A percentile compares a stretch with the other conserved stretches of the same genome.
These are phyloP conservation scores for Hypoxylon trugodes DNA, from an alignment of 495 filamentous ascomycete genomes.

Conservation along the genomic window DNA sequence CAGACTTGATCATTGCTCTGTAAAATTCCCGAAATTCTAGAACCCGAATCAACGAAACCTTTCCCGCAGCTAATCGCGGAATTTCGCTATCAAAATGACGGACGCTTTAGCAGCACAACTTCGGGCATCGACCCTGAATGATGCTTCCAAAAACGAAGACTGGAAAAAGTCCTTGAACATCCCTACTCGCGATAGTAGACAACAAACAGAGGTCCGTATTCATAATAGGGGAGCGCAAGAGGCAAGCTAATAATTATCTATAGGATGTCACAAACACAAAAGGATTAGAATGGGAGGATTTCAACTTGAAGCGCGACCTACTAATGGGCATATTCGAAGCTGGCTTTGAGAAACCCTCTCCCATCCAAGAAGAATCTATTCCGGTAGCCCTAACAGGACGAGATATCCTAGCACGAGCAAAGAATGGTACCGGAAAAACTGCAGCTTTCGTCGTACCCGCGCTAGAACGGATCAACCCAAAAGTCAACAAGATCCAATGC, in stretches of 20 bases:
- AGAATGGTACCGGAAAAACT: constrained; percentile 98
- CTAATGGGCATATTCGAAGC: constrained; percentile 99
- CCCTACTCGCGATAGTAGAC: constrained; percentile 83
- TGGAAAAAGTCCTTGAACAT: constrained; percentile 83
- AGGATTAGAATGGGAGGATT: constrained; percentile 96
- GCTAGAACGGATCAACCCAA: constrained; percentile 93
- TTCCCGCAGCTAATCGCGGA: not conserved
- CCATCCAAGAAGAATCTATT: constrained; percentile 99
- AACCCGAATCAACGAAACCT: not conserved
- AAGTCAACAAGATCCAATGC: constrained; percentile 92
- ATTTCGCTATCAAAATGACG: constrained; percentile 47
- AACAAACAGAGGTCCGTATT: constrained; percentile 86
- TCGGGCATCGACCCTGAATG: constrained; percentile 73
- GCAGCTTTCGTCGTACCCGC: constrained; percentile 97
- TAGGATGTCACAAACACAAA: constrained; percentile 98
- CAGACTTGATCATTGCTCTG: not conserved
- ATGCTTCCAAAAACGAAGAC: constrained; percentile 65
- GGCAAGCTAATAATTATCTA: constrained; percentile 17
- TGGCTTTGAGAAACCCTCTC: constrained; percentile 97
- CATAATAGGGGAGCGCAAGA: not conserved
- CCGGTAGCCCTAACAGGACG: constrained; percentile 93
- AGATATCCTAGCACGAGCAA: constrained; percentile 95
- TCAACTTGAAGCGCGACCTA: constrained; percentile 90
- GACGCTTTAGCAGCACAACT: constrained; percentile 72
- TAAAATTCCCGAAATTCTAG: not conserved